These are phyloP conservation scores for Sphaerulina vaccinii DNA, from an alignment of 2,329 filamentous ascomycete species.

Conservation along the genomic window DNA sequence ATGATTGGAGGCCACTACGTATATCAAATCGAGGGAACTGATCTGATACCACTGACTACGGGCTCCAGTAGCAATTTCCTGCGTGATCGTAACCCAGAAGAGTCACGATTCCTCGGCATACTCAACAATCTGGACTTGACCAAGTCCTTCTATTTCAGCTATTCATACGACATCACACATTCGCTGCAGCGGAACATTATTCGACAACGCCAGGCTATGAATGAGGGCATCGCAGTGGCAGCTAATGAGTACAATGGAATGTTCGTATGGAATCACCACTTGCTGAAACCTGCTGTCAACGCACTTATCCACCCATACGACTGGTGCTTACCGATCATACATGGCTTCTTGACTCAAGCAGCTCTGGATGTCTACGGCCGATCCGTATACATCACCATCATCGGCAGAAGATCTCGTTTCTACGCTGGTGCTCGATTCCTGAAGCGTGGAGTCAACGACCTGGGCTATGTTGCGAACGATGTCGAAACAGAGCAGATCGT, in stretches of 20 bases:
- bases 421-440: slow-evolving; percentile 93
- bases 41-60: slow-evolving; percentile 82
- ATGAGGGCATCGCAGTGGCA: slow-evolving; percentile 60
- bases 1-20: slow-evolving; percentile 95
- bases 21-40: slow-evolving; percentile 92
- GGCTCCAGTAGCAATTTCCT: slow-evolving; percentile 65
- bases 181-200: slow-evolving; percentile 91
- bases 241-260: slow-evolving; percentile 75
- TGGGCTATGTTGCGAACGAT: slow-evolving; percentile 96
- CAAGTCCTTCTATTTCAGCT: slow-evolving; percentile 95
- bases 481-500: slow-evolving; percentile 99
- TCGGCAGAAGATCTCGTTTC: slow-evolving; percentile 85
- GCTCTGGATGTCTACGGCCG: slow-evolving; percentile 74
- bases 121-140: slow-evolving; percentile 88
- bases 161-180: slow-evolving; percentile 92
- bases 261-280: slow-evolving; percentile 97
- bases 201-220: slow-evolving; percentile 69
- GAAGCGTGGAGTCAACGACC: slow-evolving; percentile 90
- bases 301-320: slow-evolving; percentile 80
- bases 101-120: slow-evolving; percentile 83
- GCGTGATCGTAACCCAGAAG: slow-evolving; percentile 81
- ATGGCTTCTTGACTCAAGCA: slow-evolving; percentile 93
- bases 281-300: slow-evolving; percentile 71
- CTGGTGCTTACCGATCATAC: slow-evolving; percentile 94
- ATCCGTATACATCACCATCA: slow-evolving; percentile 86